Base-by-base conservation (phyloP, 768 basidiomycete species). In the Coprinopsis sp. region DNA sequence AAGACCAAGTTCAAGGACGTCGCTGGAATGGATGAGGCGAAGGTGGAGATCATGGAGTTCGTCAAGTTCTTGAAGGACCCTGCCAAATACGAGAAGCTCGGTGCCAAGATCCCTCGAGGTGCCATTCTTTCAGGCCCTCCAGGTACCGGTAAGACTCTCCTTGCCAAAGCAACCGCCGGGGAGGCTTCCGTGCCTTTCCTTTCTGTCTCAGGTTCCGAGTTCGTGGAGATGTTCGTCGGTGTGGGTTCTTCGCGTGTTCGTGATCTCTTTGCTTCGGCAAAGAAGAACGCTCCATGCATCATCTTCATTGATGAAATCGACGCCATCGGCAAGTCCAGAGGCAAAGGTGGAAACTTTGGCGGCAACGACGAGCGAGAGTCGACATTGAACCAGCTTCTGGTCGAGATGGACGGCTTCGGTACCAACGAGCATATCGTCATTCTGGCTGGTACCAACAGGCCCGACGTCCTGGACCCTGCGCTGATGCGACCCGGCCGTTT, bases 151-250 rank as follows among this genome's bases (percentile, higher is more conserved):
- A 99, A 99, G 71, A 99, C 96, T 4, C 73, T 99, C 10, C 78
- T 99, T 28, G 96, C 96, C 10, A 99, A 99, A 66, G 96, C 96
- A 2, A 98, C 96, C 3, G 96, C 96, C 2, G 96, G 96, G 41
- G 96, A 99, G 68, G 95, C 96, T 4, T 87, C 82, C 34, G 95
- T 98, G 4, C 95, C 96, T 33, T 99, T 99, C 85, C 79, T 97
- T 49, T 95, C 92, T 19, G 96, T 98, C 33, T 97, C 95, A 37
- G 96, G 96, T 41, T 98, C 95, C 33, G 96, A 99, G 63, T 98
- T 99, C 62, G 93, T 99, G 51, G 96, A 99, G 70, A 97, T 98
- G 94, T 99, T 98, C 62, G 96, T 99, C 56, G 96, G 96, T 66
- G 96, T 98, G 42, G 96, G 96, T 48, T 93, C 96, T 2, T 94